These are phyloP conservation scores for Trichosporon sp. DNA, from an alignment of 1,284 basidiomycete species.

Conservation along the genomic window DNA sequence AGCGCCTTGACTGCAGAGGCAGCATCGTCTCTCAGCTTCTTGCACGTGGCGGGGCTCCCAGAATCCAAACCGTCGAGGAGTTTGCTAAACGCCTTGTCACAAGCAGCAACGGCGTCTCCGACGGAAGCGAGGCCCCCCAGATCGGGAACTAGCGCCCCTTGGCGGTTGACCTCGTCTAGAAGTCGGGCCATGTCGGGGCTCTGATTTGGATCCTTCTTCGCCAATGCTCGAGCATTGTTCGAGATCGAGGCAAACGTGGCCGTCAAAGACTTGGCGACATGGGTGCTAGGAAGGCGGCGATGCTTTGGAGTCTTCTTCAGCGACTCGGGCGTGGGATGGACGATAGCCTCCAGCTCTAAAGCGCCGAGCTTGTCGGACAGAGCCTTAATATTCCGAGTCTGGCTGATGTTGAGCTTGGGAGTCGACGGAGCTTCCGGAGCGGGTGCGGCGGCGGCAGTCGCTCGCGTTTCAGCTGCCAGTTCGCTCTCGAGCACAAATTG, in stretches of 20 bases:
- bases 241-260: slow-evolving; percentile 33
- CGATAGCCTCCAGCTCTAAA: slow-evolving; percentile 33
- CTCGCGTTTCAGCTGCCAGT: slow-evolving; percentile 6
- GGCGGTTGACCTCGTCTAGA: slow-evolving; percentile 25
- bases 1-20: slow-evolving; percentile 20
- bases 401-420: slow-evolving; percentile 5
- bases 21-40: slow-evolving; percentile 20
- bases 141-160: slow-evolving; percentile 25
- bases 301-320: slow-evolving; percentile 25
- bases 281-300: slow-evolving; percentile 33
- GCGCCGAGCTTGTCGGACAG: slow-evolving; percentile 37
- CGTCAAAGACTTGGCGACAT: slow-evolving; percentile 22
- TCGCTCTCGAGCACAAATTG: slow-evolving; percentile 21
- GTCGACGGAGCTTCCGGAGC: neutral
- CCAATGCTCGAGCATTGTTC: slow-evolving; percentile 29
- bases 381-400: slow-evolving; percentile 19
- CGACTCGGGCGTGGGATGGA: slow-evolving; percentile 24
- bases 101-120: slow-evolving; percentile 28
- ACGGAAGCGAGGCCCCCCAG: slow-evolving; percentile 32
- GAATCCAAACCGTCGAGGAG: slow-evolving; percentile 39
- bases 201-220: neutral
- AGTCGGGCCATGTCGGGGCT: slow-evolving; percentile 21
- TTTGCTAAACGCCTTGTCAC: slow-evolving; percentile 36
- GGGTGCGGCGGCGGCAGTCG: slow-evolving; percentile 5
- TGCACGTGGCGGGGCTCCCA: neutral